Evolutionary conservation across 2,329 filamentous ascomycete species (phyloP).

Genomic region (Iodosphaeria phyllophila): DNA sequence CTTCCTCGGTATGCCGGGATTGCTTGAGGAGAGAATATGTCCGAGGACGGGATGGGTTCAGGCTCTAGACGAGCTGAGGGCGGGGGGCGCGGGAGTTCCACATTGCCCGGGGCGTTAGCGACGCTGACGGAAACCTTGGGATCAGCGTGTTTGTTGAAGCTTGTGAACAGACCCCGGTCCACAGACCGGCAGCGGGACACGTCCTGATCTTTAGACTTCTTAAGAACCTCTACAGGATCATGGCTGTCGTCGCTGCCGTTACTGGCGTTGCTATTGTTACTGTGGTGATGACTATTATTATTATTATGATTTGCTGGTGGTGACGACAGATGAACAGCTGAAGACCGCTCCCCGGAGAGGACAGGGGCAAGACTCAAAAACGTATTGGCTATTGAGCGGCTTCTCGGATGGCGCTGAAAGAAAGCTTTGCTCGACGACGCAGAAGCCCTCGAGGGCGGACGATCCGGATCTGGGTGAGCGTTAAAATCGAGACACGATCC

Average conservation of each 20-base stretch:
- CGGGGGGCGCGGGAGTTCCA: slow-evolving; percentile 29
- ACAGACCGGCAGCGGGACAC: slow-evolving; percentile 39
- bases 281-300: too few relatives aligned
- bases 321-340: too few relatives aligned
- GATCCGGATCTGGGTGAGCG: slow-evolving; percentile 14
- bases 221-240: slow-evolving; percentile 23
- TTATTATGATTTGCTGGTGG: too few relatives aligned
- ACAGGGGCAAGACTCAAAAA: slow-evolving; percentile 23
- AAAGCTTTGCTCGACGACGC: slow-evolving; percentile 11
- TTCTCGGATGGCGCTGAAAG: slow-evolving; percentile 22
- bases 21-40: slow-evolving; percentile 19
- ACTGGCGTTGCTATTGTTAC: slow-evolving; percentile 15
- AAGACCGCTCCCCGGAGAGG: too few relatives aligned
- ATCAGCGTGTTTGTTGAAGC: slow-evolving; percentile 42
- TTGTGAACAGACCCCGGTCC: slow-evolving; percentile 40
- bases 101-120: slow-evolving; percentile 40
- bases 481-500: slow-evolving; percentile 18
- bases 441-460: slow-evolving; percentile 12
- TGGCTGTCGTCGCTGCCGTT: too few relatives aligned
- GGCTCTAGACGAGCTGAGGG: slow-evolving; percentile 22
- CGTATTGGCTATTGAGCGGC: slow-evolving; percentile 24
- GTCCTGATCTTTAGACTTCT: slow-evolving; percentile 25
- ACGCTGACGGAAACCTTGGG: slow-evolving; percentile 46
- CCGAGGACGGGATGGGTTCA: slow-evolving; percentile 16
- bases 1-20: slow-evolving; percentile 20